Evolutionary conservation across 2,329 filamentous ascomycete genomes (phyloP).

Genomic region (Trichoderma sp.): DNA sequence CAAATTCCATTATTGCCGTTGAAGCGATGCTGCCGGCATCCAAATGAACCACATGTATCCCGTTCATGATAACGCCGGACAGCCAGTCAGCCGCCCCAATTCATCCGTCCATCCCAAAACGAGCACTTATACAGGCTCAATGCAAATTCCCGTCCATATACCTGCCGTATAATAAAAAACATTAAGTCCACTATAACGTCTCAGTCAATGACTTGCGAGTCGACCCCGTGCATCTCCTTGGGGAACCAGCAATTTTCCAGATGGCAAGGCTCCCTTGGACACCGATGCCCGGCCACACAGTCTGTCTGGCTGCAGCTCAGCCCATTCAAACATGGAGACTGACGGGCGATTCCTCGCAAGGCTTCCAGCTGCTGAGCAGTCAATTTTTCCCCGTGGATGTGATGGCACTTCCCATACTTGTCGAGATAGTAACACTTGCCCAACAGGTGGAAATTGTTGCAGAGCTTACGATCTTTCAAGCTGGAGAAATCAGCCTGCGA

Average conservation of each 20-base stretch:
- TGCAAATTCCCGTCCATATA: constrained; percentile 2
- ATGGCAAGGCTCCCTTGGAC: constrained; percentile 21
- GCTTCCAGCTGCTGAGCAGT: constrained; percentile 25
- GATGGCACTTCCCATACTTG: constrained; percentile 24
- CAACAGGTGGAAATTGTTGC: constrained; percentile 34
- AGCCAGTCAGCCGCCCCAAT: neutral
- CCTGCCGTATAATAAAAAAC: neutral
- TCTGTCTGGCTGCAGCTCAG: constrained; percentile 27
- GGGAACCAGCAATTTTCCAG: constrained; percentile 22
- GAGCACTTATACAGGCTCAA: neutral
- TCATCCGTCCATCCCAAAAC: neutral
- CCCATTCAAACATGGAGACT: constrained; percentile 28
- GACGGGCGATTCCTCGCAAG: constrained; percentile 32
- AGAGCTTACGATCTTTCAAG: constrained; percentile 32
- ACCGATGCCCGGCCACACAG: constrained; percentile 26
- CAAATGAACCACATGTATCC: neutral
- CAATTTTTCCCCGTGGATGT: constrained; percentile 29
- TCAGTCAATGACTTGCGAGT: constrained; percentile 15
- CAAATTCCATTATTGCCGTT: neutral
- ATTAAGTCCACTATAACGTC: neutral
- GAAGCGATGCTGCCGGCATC: constrained; percentile 1
- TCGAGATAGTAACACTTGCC: constrained; percentile 23
- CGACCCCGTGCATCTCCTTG: constrained; percentile 23
- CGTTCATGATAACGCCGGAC: neutral
- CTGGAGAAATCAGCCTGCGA: constrained; percentile 22